Base-by-base conservation (phyloP, 768 basidiomycete species). In the Artomyces pyxidatus region DNA sequence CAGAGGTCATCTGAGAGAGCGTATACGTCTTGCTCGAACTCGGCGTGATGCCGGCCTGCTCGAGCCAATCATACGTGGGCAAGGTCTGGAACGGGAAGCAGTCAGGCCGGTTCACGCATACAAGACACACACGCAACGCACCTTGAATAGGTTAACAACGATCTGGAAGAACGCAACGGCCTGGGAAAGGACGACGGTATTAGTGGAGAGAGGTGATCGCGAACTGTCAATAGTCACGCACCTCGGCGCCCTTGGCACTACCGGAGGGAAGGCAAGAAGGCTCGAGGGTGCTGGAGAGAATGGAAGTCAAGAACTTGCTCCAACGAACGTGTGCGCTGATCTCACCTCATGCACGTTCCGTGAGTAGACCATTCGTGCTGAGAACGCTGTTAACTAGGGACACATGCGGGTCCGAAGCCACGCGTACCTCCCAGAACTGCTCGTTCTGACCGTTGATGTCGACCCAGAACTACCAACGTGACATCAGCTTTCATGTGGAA, bases 61-160 rank as follows among this genome's bases (percentile, higher is more conserved):
- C 66, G 35, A 92, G 80, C 78, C 78, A 88, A 14, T 75, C 70
- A 63, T 80, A 88, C 2, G 89, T 89, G 0, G 87, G 84, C 22
- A 90, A 76, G 8, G 73, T 71, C 77, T 76, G 55, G 10, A 12
- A 21, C n/a, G 54, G n/a, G n/a, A n/a, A n/a, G n/a, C n/a, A 49
- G 30, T 32, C 47, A 10, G 40, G 45, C 28, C 27, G 38, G 6
- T 48, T n/a, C 17, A 25, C 21, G 29, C 38, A 11, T 48, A 44
- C 6, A 35, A 21, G 44, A 58, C 45, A 21, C 17, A 42, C 23
- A 30, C 30, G 42, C 6, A 39, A 25, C 56, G 6, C 37, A 72
- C 75, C 67, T 79, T 63, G 69, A 83, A 85, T 16, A 84, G 63
- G 2, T 60, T 67, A 50, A 85, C 82, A 2, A 78, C 76, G n/a